Evolutionary conservation across 306 rosid species (phyloP).

Genomic region (Lagenaria siceraria): DNA sequence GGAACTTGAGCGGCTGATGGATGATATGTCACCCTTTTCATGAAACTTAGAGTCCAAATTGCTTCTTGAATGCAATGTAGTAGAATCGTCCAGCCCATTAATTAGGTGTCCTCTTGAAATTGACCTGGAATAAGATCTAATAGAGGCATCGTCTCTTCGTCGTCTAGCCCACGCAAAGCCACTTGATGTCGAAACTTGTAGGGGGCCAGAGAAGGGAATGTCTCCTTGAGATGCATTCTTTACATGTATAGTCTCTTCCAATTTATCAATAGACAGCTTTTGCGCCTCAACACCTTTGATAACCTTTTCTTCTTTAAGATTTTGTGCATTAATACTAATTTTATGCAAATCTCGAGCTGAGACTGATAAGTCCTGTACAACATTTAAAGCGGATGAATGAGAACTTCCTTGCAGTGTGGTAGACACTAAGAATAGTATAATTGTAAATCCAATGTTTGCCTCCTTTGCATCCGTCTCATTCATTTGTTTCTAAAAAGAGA

Average conservation of each 20-base stretch:
- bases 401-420: not conserved
- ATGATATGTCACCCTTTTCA: constrained; percentile 40
- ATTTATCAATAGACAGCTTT: constrained; percentile 37
- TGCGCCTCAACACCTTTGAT: constrained; percentile 21
- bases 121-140: constrained; percentile 60
- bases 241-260: constrained; percentile 51
- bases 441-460: not conserved
- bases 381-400: constrained; percentile 7
- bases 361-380: constrained; percentile 43
- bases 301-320: constrained; percentile 34
- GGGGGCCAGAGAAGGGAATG: constrained; percentile 71
- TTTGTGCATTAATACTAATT: constrained; percentile 22
- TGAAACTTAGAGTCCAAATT: constrained; percentile 25
- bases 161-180: constrained; percentile 99
- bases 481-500: not conserved
- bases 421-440: not conserved
- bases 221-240: constrained; percentile 83
- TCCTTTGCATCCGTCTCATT: not conserved
- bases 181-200: constrained; percentile 91
- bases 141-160: constrained; percentile 51
- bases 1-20: constrained; percentile 28
- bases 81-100: constrained; percentile 40
- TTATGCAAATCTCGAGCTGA: constrained; percentile 30
- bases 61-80: constrained; percentile 32
- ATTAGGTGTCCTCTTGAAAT: constrained; percentile 67